Base-by-base conservation (phyloP, 2,329 filamentous ascomycete species). In the Pyrenophora seminiperda region DNA sequence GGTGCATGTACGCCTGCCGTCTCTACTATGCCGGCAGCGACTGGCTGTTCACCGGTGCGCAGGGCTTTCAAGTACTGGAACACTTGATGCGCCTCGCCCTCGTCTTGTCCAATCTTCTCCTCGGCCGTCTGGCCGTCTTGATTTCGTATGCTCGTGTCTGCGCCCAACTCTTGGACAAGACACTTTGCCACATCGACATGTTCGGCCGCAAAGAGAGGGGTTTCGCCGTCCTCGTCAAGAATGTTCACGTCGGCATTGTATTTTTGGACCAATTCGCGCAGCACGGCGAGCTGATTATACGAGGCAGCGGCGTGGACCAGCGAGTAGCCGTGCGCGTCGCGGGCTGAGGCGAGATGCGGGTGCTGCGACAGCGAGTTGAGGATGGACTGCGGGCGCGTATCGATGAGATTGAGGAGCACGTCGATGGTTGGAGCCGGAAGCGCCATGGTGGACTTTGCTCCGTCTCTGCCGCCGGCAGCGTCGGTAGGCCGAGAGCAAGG, bases 261-360 rank as follows among this genome's bases (percentile, higher is more conserved):
- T 27, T 93, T 89, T 38, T 79, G 79, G 20, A 96, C 80, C 5
- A 99, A 81, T 0, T 84, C 75, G 52, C 89, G 87, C 13, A 97
- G 81, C 13, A 99, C 85, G 47, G 89, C 83, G 29, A 90, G 76
- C 70, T 97, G 92, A 70, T 88, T 89, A 80, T 97, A 99, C 61
- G 92, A 97, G 14, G 90, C 87, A 13, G 93, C 91, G 43, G 94
- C 94, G 74, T 99, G 94, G 40, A 97, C 79, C 19, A 97, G 84
- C 38, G 91, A 96, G 77, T 99, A 99, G 65, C 94, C 94, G 67
- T 97, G 89, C 52, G 88, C 85, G 73, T 99, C 94, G 76, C 96
- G 90, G 43, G 82, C 77, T 2, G 86, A 83, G 45, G 94, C 93
- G 44, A 96, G 79, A n/a, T 83, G 75, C 27, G 91, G 90, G 61